Evolutionary conservation across 163 green algal genomes (phyloP).

Genomic region (Scenedesmus sp.): DNA sequence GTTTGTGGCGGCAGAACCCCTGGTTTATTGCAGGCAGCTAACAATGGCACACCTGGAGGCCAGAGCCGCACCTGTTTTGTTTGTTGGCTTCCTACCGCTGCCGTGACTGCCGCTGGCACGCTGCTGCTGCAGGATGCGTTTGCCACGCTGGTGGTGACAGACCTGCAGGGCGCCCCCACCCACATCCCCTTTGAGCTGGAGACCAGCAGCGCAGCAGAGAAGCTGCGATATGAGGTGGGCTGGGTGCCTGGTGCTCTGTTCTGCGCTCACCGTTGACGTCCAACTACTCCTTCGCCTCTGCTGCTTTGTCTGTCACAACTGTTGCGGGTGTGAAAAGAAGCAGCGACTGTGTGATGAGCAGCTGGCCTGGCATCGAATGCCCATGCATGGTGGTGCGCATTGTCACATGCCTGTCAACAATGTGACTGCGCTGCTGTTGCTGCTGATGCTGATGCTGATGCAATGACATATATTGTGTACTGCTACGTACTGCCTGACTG

Average conservation of each 20-base stretch:
- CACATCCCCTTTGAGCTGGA: constrained; percentile 75
- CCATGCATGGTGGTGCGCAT: no score
- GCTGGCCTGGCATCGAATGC: no score
- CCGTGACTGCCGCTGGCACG: background rate
- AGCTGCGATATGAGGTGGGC: constrained; percentile 51
- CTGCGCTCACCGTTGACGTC: background rate
- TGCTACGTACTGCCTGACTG: background rate
- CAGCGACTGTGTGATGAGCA: no score
- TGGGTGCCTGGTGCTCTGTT: background rate
- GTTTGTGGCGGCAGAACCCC: no score
- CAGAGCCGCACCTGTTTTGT: no score
- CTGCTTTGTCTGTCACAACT: no score
- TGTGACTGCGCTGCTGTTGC: no score
- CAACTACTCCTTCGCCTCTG: background rate
- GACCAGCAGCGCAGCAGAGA: constrained; percentile 49
- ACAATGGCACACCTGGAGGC: no score
- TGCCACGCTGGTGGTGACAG: constrained; percentile 75
- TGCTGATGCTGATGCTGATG: background rate
- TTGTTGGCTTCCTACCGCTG: background rate
- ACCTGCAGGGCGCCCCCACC: constrained; percentile 52
- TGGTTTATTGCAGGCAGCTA: no score
- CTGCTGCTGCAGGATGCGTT: constrained; percentile 66
- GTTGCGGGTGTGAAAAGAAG: no score
- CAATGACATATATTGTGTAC: background rate
- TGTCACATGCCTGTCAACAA: no score